Evolutionary conservation across 1,139 yeast genomes (phyloP), one percentile per base, ranked within the genome.

Genomic region (Ashbya aceris): DNA sequence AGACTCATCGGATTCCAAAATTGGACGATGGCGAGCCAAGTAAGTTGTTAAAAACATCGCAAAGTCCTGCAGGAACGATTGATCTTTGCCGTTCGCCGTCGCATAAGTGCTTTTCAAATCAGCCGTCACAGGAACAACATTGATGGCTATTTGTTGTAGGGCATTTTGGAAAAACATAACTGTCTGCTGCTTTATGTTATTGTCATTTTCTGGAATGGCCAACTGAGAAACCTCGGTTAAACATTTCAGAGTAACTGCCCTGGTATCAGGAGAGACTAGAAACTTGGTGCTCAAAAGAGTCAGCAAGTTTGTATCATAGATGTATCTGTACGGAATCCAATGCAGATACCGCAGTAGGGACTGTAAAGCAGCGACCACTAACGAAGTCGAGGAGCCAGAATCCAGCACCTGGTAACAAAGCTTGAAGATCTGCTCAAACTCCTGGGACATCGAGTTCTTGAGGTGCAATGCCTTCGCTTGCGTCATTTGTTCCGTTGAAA

Each of bases 21-120:
- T 72, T 37, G 70, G 57, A 51, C 91, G 74, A 62, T 91, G 96
- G 57, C 79, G 79, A 28, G 82, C 68, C 51, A 91, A 70, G 60
- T 83, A 91, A 2, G 96, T 83, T 44, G 94, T 82, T 53, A 91
- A 73, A 64, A 82, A 91, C 83, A 91, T 81, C 9, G 97, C 95
- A 61, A 91, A 74, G 68, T 91, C 96, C 66, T 93, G 96, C 55
- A 93, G 76, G 57, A 89, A 89, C 34, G 94, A 89, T 69, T 91
- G 98, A 59, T 89, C 97, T 40, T 76, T 71, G 14, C 95, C 76
- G 55, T 74, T 76, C 4, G 96, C 95, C 51, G 71, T 70, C 43
- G 76, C 74, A 63, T 91, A 93, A 14, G 85, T 77, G 43, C 73
- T 73, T 53, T 75, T 79, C 56, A 91, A 72, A 58, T 89, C 85